Evolutionary conservation across 1,139 yeast genomes (phyloP), one percentile per base, ranked within the genome.

Genomic region (Saccharomyces hybrid): DNA sequence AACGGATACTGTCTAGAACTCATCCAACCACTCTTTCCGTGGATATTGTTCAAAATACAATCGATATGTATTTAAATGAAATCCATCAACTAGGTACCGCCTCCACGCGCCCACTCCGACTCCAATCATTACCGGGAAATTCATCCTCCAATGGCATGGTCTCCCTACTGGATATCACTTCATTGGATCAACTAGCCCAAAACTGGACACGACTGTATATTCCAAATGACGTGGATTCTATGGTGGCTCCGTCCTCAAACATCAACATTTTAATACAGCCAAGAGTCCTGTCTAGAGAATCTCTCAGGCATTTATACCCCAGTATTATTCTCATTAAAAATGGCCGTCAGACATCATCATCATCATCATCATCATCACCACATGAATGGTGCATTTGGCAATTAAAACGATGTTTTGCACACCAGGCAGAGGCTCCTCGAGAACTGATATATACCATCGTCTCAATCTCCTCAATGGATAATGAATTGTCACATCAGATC

Each of bases 31-130:
- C 44, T 27, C 60, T 61, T 49, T 52, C 57, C 7, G 51, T 47
- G 11, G 54, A 55, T 16, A 48, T 54, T 9, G 42, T 64, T 34
- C 56, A 57, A 52, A 67, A 54, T 53, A 46, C 54, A 29, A 23
- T 62, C 46, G 54, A 57, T 13, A 19, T 38, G 44, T 38, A 11
- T 11, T 16, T 58, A 66, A 53, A 57, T 53, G 48, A 41, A 31
- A 32, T 49, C 50, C 13, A 5, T 56, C 44, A 38, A 38, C 25
- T 38, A 16, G 44, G 25, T 16, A 16, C 25, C 7, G 44, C 3
- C 7, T 16, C 44, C 6, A 38, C 25, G 3, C 25, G n/a, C 25
- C 25, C 44, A 16, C 44, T 38, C 25, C 44, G 25, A 11, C 44
- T 38, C 7, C 44, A 16, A 9, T 38, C 44, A 16, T 9, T 38